Evolutionary conservation across 805 yeast species (phyloP).

Genomic region (Candida sphagnicola): DNA sequence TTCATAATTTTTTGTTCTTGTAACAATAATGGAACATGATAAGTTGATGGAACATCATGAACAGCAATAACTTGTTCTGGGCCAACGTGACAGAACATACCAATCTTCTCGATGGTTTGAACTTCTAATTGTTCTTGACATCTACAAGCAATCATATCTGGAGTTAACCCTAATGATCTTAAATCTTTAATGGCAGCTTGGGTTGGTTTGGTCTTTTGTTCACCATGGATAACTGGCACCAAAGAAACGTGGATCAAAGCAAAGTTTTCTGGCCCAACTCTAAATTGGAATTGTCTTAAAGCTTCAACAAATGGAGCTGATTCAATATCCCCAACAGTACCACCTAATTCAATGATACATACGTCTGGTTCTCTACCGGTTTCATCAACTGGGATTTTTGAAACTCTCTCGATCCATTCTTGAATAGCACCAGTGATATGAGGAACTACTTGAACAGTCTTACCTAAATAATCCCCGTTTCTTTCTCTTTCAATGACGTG

Average conservation of each 20-base stretch:
- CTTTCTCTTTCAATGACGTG: constrained; percentile 93
- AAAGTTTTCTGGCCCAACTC: constrained; percentile 91
- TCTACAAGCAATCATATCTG: constrained; percentile 98
- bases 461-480: constrained; percentile 95
- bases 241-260: constrained; percentile 94
- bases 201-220: constrained; percentile 98
- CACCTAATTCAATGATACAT: constrained; percentile 96
- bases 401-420: constrained; percentile 95
- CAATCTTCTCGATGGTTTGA: constrained; percentile 90
- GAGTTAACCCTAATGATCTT: constrained; percentile 90
- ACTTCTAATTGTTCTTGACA: constrained; percentile 78
- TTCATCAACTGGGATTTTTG: constrained; percentile 86
- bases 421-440: constrained; percentile 96
- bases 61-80: constrained; percentile 97
- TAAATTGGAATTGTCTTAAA: constrained; percentile 95
- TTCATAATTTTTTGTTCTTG: constrained; percentile 81
- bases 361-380: constrained; percentile 89
- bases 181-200: constrained; percentile 98
- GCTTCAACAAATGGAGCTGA: constrained; percentile 99
- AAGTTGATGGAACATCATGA: constrained; percentile 94
- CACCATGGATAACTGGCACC: constrained; percentile 97
- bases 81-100: constrained; percentile 99
- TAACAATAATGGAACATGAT: constrained; percentile 92
- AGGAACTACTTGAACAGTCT: constrained; percentile 99
- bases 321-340: constrained; percentile 99